phyloP scores from a whole-genome alignment of 148 eudicot species.

The Pharnaceum exiguum region DNA sequence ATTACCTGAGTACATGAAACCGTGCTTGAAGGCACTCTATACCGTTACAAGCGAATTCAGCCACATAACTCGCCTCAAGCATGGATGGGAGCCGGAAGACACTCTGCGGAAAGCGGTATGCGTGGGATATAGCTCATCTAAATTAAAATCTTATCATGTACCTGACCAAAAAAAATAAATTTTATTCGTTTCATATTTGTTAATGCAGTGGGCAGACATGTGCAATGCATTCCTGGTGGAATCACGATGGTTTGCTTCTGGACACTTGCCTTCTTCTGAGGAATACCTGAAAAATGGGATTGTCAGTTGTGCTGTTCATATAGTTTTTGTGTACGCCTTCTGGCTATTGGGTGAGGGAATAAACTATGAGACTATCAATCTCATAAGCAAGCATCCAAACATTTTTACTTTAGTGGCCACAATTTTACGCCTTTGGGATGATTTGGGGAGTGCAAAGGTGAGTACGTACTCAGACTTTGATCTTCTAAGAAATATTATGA shows the following conservation, averaged over 20 bases:
- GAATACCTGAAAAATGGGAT: conserved; percentile 52
- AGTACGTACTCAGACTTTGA: no score
- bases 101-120: background rate
- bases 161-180: background rate
- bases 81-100: no score
- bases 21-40: no score
- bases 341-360: conserved; percentile 45
- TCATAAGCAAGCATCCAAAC: conserved; percentile 11
- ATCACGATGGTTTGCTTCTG: conserved; percentile 54
- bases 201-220: conserved; percentile 20
- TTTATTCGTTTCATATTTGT: background rate
- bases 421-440: conserved; percentile 71
- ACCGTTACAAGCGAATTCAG: no score
- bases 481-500: no score
- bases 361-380: conserved; percentile 1
- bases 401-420: conserved; percentile 37
- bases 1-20: no score
- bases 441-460: conserved; percentile 59
- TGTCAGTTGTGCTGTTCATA: conserved; percentile 42
- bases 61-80: no score
- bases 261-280: conserved; percentile 32
- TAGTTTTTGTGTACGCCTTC: conserved; percentile 35
- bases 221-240: conserved; percentile 66
- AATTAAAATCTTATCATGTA: no score
- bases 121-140: background rate